Evolutionary conservation across 257 asterid species (phyloP).

Genomic region (Rhazya stricta): DNA sequence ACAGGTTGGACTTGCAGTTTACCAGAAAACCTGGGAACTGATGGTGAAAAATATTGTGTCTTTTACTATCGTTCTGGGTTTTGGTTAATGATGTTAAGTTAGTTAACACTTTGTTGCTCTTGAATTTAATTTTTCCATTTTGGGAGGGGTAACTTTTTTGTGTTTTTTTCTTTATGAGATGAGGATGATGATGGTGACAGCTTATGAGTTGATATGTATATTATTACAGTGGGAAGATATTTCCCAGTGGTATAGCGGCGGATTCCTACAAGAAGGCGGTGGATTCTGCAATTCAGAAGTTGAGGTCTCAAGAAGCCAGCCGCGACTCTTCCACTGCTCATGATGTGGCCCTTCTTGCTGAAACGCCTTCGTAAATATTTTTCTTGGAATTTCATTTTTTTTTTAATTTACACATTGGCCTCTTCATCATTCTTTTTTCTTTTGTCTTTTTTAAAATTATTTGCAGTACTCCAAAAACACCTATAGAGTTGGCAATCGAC

Average conservation of each 20-base stretch:
- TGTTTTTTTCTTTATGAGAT: not conserved
- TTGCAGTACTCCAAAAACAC: conserved; percentile 63
- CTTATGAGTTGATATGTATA: not conserved
- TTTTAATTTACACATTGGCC: not conserved
- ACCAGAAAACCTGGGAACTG: too few species aligned
- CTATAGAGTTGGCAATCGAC: conserved; percentile 92
- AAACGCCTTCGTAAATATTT: conserved; percentile 39
- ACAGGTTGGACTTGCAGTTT: too few species aligned
- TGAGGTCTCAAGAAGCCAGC: conserved; percentile 41
- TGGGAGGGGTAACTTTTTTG: not conserved
- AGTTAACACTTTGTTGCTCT: not conserved
- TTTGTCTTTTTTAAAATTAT: too few species aligned
- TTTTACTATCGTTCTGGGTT: not conserved
- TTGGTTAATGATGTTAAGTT: not conserved
- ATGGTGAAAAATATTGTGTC: not conserved
- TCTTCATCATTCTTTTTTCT: too few species aligned
- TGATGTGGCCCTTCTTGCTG: conserved; percentile 26
- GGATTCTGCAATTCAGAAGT: conserved; percentile 64
- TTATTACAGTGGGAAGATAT: conserved; percentile 62
- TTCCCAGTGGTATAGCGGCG: conserved; percentile 81
- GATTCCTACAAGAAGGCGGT: conserved; percentile 80
- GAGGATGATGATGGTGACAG: not conserved
- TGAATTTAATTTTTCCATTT: not conserved
- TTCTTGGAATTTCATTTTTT: not conserved
- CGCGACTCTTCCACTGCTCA: conserved; percentile 22